These are phyloP conservation scores for Starmerella scarabaei DNA, from an alignment of 805 yeast species.

Conservation along the genomic window DNA sequence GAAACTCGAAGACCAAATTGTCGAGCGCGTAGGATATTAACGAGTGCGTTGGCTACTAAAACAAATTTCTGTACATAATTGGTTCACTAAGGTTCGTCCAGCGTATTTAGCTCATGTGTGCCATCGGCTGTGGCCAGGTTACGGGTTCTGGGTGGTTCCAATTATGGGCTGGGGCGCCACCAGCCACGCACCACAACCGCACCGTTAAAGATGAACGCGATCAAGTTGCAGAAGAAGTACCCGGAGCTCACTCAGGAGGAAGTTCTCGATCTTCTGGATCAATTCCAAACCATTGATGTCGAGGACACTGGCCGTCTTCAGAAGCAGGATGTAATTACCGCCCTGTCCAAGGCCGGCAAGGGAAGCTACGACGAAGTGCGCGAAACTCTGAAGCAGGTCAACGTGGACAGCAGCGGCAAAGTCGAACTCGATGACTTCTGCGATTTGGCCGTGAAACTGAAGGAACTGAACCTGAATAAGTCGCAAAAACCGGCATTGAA, in stretches of 20 bases:
- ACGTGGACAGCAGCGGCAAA: conserved; percentile 92
- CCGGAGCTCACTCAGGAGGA: conserved; percentile 81
- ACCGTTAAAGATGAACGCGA: conserved; percentile 41
- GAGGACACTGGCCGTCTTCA: conserved; percentile 94
- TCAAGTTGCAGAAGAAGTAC: conserved; percentile 62
- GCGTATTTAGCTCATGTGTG: no score
- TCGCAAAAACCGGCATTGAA: conserved; percentile 13
- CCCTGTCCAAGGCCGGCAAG: conserved; percentile 63
- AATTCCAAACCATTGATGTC: conserved; percentile 61
- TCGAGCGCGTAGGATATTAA: conserved; percentile 28
- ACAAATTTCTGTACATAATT: no score
- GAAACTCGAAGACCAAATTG: conserved; percentile 59
- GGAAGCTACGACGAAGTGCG: conserved; percentile 86
- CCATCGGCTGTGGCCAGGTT: background rate
- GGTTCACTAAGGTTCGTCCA: no score
- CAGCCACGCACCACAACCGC: background rate
- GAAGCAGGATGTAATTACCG: conserved; percentile 76
- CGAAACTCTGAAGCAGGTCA: conserved; percentile 79
- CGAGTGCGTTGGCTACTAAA: no score
- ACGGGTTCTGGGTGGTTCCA: background rate
- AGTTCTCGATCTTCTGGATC: conserved; percentile 70
- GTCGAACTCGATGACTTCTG: conserved; percentile 94
- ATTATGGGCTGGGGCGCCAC: background rate
- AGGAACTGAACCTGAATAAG: conserved; percentile 31
- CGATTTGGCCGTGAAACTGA: conserved; percentile 65